These are phyloP conservation scores for Nicotiana rustica DNA, from an alignment of 305 asterid species.

Conservation along the genomic window DNA sequence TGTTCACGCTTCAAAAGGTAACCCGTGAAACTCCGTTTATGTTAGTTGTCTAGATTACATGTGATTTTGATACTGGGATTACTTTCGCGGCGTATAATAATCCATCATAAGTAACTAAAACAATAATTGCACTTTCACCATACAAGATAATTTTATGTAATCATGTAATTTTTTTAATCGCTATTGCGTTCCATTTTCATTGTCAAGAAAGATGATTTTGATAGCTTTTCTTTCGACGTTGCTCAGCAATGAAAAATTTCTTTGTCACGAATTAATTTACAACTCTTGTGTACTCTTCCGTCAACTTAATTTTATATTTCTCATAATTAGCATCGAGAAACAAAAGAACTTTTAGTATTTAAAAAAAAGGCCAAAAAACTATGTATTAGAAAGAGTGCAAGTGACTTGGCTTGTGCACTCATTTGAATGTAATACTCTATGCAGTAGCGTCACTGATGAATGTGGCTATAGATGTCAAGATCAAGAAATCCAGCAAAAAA, in stretches of 20 bases:
- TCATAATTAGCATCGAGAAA: background rate
- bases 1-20: no score
- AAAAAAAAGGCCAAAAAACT: no score
- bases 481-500: background rate
- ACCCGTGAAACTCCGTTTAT: no score
- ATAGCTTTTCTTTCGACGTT: background rate
- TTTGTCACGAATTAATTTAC: background rate
- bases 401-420: background rate
- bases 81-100: no score
- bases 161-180: no score
- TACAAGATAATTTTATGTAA: no score
- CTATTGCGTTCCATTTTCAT: background rate
- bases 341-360: no score
- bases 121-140: background rate
- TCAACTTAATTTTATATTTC: background rate
- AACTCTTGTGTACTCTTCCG: background rate
- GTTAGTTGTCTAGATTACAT: no score
- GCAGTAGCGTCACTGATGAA: conserved; percentile 9
- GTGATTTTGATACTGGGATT: no score
- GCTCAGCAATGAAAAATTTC: background rate
- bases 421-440: background rate
- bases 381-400: background rate
- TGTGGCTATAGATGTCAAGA: background rate
- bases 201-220: background rate
- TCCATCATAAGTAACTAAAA: background rate